Base-by-base conservation (phyloP, 78 protist genomes). In the Polysphondylium violaceum region DNA sequence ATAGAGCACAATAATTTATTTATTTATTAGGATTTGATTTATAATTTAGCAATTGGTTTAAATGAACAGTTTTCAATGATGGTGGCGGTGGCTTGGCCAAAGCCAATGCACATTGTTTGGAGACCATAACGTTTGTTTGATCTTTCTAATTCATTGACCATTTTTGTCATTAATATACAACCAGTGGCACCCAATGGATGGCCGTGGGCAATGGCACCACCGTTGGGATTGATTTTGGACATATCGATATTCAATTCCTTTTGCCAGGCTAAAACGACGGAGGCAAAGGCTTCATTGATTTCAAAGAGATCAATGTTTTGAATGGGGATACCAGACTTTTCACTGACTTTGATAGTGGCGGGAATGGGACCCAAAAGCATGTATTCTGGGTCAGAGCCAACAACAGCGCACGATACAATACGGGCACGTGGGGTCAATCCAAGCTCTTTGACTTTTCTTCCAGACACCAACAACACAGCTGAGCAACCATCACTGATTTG, bases 141-240 rank as follows among this genome's bases (percentile, higher is more conserved):
- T 43, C 97, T 47, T 67, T 95, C 96, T 41, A 95, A 53, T 56
- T 94, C 96, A 65, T 95, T 71, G 9, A 95, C 96, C 50, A 93
- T 21, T 35, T 94, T 93, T 6, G 97, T 95, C 83, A 93, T 75
- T 29, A 95, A 29, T 21, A 96, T 65, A 38, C 95, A 76, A 41
- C 99, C 99, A 5, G 97, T 91, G 4, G 73, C 38, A 29, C 99
- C 99, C 23, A 99, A 87, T 17, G 99, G 99, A 63, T 99, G 99
- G 25, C 99, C 99, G 12, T 97, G 71, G 0, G 99, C 88, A 17
- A 98, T 98, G 3, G 99, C 99, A 31, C 99, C 99, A 2, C 99
- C 99, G 29, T 77, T 65, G 33, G 97, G 88, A 71, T 99, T 99
- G n/a, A 98, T 92, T 38, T 68, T 74, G 2, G 33, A n/a, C 5